A percentile compares a stretch with the other conserved stretches of the same genome.
Evolutionary conservation across 2,329 filamentous ascomycete species (phyloP).

Genomic region (Xylariaceae sp.): DNA sequence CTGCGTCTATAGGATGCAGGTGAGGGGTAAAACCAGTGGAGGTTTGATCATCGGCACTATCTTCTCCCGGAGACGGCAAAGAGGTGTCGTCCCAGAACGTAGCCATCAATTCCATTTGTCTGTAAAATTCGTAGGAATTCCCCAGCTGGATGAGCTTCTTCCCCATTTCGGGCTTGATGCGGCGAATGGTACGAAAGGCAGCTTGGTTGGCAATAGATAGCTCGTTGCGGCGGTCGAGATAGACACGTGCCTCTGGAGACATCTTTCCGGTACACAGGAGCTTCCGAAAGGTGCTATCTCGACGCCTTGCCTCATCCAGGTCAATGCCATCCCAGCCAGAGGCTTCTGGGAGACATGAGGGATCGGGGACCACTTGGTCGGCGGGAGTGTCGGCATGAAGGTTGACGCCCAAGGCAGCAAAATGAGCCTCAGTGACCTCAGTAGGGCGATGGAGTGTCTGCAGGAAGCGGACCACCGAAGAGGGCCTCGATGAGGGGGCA

Average conservation of each 20-base stretch:
- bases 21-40: conserved; percentile 9
- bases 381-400: conserved; percentile 48
- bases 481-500: conserved; percentile 17
- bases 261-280: conserved; percentile 50
- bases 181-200: conserved; percentile 58
- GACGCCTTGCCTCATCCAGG: conserved; percentile 45
- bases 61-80: conserved; percentile 18
- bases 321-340: conserved; percentile 47
- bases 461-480: conserved; percentile 47
- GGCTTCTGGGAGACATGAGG: conserved; percentile 51
- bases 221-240: conserved; percentile 55
- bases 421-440: conserved; percentile 46
- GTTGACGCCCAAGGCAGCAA: conserved; percentile 56
- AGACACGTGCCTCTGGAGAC: conserved; percentile 56
- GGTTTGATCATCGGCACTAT: conserved; percentile 10
- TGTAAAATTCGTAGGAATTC: conserved; percentile 64
- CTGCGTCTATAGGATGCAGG: conserved; percentile 12
- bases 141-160: conserved; percentile 53
- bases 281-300: conserved; percentile 45
- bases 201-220: conserved; percentile 53
- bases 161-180: conserved; percentile 52
- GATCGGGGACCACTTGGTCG: conserved; percentile 51
- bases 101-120: conserved; percentile 56
- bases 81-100: conserved; percentile 61
- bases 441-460: conserved; percentile 51